These are phyloP conservation scores for Sanchytrium tribonematis DNA, from an alignment of 371 early-diverging fungal genomes.

Conservation along the genomic window DNA sequence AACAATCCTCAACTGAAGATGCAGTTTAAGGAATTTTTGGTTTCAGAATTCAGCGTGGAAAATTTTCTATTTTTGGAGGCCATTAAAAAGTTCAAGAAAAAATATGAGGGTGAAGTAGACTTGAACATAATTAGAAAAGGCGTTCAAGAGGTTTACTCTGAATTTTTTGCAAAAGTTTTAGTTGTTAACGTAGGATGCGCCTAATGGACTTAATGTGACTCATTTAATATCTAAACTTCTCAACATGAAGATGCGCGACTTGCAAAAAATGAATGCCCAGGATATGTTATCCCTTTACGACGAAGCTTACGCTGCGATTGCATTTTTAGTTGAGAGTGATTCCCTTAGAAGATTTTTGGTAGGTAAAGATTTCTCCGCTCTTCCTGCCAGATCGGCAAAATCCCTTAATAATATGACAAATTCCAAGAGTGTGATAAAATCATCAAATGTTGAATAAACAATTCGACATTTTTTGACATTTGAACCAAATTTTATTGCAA, in stretches of 20 bases:
- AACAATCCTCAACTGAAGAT: not conserved
- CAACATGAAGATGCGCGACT: not conserved
- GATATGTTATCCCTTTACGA: not conserved
- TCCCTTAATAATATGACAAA: too few relatives aligned
- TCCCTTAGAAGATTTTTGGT: not conserved
- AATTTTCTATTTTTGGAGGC: not conserved
- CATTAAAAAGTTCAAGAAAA: not conserved
- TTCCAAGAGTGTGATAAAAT: too few relatives aligned
- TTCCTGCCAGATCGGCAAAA: too few relatives aligned
- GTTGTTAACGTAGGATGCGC: not conserved
- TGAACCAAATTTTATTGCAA: too few relatives aligned
- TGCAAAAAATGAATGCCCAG: not conserved
- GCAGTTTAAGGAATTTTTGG: not conserved
- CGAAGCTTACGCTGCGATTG: not conserved
- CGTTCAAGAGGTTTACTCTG: not conserved
- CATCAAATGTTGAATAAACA: too few relatives aligned
- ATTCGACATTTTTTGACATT: too few relatives aligned
- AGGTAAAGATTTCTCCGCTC: not conserved
- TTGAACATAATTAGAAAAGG: not conserved
- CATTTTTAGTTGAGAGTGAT: not conserved
- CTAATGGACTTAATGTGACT: not conserved
- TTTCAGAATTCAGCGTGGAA: not conserved
- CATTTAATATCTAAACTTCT: not conserved
- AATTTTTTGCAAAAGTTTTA: not conserved
- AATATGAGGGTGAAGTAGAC: not conserved